Evolutionary conservation across 2,329 filamentous ascomycete genomes (phyloP).

Genomic region (Fusarium sp.): DNA sequence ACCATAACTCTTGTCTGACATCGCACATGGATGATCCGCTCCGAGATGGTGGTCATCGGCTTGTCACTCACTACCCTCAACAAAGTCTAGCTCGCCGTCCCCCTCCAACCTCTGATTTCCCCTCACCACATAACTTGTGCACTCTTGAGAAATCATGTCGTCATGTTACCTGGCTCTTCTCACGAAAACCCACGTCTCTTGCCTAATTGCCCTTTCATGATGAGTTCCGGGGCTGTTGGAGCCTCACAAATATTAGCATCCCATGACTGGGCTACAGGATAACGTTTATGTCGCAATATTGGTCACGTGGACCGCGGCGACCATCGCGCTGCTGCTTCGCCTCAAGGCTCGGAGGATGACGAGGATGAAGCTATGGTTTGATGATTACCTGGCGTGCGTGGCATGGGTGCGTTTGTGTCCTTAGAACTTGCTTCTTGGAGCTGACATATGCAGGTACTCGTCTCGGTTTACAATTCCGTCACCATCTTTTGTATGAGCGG

Average conservation of each 20-base stretch:
- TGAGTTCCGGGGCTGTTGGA: not conserved
- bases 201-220: not conserved
- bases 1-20: not conserved
- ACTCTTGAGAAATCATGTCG: not conserved
- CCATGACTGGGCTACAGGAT: constrained; percentile 36
- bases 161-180: not conserved
- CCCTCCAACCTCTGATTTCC: not conserved
- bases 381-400: constrained; percentile 32
- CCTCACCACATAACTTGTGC: not conserved
- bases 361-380: constrained; percentile 36
- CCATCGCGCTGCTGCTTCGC: constrained; percentile 25
- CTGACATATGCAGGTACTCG: not conserved
- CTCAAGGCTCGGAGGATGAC: constrained; percentile 35
- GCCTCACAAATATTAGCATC: not conserved
- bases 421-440: not conserved
- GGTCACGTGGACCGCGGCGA: constrained; percentile 33
- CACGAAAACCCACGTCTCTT: not conserved
- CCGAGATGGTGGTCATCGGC: not conserved
- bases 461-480: constrained; percentile 16
- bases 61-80: not conserved
- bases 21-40: not conserved
- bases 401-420: constrained; percentile 23
- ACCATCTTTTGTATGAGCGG: constrained; percentile 16
- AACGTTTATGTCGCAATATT: constrained; percentile 32
- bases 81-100: not conserved